Evolutionary conservation across 805 yeast genomes (phyloP).

Genomic region (Crinitomyces ghanaensis): DNA sequence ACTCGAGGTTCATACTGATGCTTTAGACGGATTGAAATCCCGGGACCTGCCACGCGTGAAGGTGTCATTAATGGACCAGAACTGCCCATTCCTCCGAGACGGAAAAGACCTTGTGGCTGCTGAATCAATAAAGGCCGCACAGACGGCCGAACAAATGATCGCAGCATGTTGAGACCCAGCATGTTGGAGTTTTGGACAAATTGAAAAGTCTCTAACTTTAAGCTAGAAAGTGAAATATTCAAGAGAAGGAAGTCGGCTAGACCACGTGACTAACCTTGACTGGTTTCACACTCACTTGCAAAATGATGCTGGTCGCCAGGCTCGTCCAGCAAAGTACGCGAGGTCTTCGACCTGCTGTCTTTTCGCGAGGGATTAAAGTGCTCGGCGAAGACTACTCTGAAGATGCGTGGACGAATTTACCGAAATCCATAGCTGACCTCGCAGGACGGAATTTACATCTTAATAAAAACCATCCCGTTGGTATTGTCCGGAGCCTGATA

Average conservation of each 20-base stretch:
- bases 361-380: too few relatives aligned
- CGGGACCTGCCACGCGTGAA: conserved; percentile 9
- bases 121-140: background rate
- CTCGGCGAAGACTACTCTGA: conserved; percentile 42
- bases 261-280: too few relatives aligned
- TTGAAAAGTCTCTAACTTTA: too few relatives aligned
- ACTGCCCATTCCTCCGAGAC: too few relatives aligned
- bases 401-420: conserved; percentile 80
- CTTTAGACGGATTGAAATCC: conserved; percentile 12
- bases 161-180: background rate
- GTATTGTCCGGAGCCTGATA: conserved; percentile 65
- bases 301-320: background rate
- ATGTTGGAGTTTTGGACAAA: too few relatives aligned
- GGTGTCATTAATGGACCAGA: conserved; percentile 1
- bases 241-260: too few relatives aligned
- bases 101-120: too few relatives aligned
- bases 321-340: background rate
- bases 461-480: conserved; percentile 74
- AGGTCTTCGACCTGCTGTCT: too few relatives aligned
- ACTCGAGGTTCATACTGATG: conserved; percentile 21
- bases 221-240: too few relatives aligned
- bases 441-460: conserved; percentile 67
- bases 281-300: background rate
- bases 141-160: background rate
- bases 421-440: conserved; percentile 56